Percentiles rank a stretch among this genome's conserved stretches.
phyloP scores from a whole-genome alignment of 2,329 filamentous ascomycete species.

The Claviceps citrina region DNA sequence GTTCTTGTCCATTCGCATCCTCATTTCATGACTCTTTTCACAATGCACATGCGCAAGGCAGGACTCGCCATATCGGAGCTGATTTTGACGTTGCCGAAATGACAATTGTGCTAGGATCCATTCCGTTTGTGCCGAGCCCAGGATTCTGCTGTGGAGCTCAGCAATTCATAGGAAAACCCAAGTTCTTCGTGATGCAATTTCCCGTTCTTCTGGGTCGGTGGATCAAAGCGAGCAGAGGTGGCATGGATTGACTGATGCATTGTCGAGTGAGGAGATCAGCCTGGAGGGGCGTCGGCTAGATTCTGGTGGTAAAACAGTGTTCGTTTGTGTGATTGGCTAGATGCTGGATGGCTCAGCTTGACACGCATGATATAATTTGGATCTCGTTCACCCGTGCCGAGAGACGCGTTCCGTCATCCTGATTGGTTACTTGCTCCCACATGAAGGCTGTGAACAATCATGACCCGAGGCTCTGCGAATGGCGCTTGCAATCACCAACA shows the following conservation, averaged over 20 bases:
- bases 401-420: conserved; percentile 2
- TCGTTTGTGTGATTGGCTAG: background rate
- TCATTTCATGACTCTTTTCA: no score
- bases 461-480: background rate
- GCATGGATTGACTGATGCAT: background rate
- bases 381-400: conserved; percentile 5
- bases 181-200: background rate
- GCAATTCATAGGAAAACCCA: no score
- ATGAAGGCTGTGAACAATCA: background rate
- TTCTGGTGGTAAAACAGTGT: background rate
- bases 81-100: background rate
- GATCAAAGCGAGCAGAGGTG: background rate
- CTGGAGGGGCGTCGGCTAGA: background rate
- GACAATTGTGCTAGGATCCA: background rate
- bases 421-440: conserved; percentile 2
- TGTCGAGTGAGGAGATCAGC: background rate
- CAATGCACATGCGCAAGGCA: no score
- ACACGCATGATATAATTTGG: conserved; percentile 6
- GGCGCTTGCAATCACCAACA: conserved; percentile 1
- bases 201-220: background rate
- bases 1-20: no score
- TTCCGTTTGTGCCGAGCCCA: no score
- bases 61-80: no score
- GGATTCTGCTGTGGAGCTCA: no score
- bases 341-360: background rate